Conservation (phyloP, 148 eudicot genomes). For the Polygonum aviculare region DNA sequence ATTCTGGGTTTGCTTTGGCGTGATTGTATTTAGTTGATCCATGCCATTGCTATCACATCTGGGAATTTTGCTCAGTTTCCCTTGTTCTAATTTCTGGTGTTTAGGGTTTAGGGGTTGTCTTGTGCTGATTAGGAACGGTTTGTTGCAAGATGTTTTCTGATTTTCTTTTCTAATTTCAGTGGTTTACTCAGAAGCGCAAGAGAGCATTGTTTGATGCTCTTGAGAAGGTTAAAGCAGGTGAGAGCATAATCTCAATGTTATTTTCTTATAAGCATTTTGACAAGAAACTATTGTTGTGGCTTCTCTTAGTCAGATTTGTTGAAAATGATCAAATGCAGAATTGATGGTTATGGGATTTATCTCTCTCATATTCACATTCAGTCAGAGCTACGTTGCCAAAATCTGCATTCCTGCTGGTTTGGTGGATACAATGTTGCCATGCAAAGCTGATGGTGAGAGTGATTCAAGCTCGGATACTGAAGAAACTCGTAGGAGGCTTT, state of each 20-base stretch:
- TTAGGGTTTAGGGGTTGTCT: not conserved
- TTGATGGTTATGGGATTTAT: conserved; percentile 94
- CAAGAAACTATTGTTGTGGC: not conserved
- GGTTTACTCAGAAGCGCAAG: conserved; percentile 39
- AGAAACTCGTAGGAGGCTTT: conserved; percentile 48
- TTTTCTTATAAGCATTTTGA: not conserved
- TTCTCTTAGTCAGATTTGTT: not conserved
- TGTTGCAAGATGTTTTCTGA: not conserved
- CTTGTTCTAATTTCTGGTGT: not conserved
- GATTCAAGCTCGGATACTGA: not conserved
- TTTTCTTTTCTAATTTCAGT: conserved; percentile 21
- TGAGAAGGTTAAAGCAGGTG: conserved; percentile 79
- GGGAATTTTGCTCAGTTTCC: not conserved
- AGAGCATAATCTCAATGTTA: not conserved
- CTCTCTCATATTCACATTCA: conserved; percentile 68
- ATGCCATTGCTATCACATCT: not conserved
- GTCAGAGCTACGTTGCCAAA: conserved; percentile 54
- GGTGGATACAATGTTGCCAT: conserved; percentile 69
- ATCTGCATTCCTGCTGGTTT: conserved; percentile 43
- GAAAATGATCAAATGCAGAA: conserved; percentile 37
- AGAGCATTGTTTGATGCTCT: conserved; percentile 61
- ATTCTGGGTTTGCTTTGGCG: not conserved
- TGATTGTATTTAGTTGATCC: not conserved
- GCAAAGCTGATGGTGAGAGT: conserved; percentile 14
- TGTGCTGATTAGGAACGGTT: not conserved